A percentile compares a stretch with the other conserved stretches of the same genome.
phyloP scores from a whole-genome alignment of 495 filamentous ascomycete genomes.

The Margaritispora aquatica region DNA sequence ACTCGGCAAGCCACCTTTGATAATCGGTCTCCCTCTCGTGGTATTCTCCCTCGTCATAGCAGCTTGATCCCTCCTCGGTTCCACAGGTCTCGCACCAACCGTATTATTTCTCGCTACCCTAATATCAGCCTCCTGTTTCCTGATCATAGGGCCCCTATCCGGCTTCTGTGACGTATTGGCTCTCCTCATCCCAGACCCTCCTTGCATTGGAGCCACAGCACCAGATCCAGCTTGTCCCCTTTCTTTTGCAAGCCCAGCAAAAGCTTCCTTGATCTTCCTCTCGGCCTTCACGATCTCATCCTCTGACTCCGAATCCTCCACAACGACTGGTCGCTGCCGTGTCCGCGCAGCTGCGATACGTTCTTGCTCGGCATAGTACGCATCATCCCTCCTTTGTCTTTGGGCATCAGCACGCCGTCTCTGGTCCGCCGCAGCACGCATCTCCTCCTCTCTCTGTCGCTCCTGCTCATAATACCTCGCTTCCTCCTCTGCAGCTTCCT shows the following conservation, averaged over 20 bases:
- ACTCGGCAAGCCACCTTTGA: background rate
- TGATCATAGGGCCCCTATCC: background rate
- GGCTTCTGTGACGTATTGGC: background rate
- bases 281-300: constrained; percentile 1
- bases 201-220: background rate
- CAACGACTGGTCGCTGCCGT: background rate
- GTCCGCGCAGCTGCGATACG: background rate
- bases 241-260: constrained; percentile 5
- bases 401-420: background rate
- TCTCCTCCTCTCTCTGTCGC: background rate
- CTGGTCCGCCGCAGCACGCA: background rate
- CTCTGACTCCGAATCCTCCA: background rate
- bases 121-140: background rate
- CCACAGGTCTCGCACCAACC: background rate
- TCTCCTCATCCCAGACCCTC: background rate
- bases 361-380: background rate
- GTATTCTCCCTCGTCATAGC: background rate
- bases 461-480: background rate
- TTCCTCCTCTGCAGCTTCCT: background rate
- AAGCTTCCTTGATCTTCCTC: constrained; percentile 1
- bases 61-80: background rate
- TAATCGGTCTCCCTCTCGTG: background rate
- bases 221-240: background rate
- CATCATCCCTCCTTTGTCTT: background rate
- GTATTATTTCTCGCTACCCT: background rate